These are phyloP conservation scores for Akanthomyces lecanii DNA, from an alignment of 2,329 filamentous ascomycete genomes.

Conservation along the genomic window DNA sequence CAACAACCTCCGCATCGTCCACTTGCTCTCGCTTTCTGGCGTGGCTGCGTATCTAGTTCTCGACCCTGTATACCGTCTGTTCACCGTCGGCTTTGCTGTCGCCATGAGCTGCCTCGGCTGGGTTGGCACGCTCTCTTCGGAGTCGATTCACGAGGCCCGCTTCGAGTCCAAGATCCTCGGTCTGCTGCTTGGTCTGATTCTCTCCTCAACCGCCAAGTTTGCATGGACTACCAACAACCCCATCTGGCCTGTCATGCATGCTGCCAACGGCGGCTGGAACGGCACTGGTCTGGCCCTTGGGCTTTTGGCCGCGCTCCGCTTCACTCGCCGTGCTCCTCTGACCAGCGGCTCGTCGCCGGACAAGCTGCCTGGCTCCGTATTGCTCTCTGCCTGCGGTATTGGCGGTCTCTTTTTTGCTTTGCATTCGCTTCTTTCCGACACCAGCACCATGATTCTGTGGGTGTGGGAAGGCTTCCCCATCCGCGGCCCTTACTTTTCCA, in stretches of 20 bases:
- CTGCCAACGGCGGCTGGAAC: constrained; percentile 88
- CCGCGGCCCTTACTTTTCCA: constrained; percentile 78
- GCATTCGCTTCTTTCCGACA: constrained; percentile 91
- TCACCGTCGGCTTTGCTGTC: constrained; percentile 75
- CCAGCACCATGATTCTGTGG: constrained; percentile 98
- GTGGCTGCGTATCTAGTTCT: constrained; percentile 74
- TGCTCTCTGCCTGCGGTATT: constrained; percentile 71
- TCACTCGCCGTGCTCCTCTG: constrained; percentile 62
- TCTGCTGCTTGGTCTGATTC: constrained; percentile 74
- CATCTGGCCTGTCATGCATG: constrained; percentile 91
- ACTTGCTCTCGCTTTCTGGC: constrained; percentile 73
- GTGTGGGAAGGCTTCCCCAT: constrained; percentile 96
- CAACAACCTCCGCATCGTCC: constrained; percentile 64
- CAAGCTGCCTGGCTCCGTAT: constrained; percentile 57
- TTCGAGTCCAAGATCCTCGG: constrained; percentile 80
- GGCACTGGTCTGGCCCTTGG: constrained; percentile 74
- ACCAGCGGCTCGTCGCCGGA: constrained; percentile 34
- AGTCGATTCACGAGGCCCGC: constrained; percentile 66
- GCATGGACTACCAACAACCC: constrained; percentile 94
- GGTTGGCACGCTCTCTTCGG: constrained; percentile 75
- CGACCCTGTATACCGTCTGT: constrained; percentile 70
- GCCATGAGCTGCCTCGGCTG: constrained; percentile 77
- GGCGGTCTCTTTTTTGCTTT: constrained; percentile 83
- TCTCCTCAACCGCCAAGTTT: constrained; percentile 87
- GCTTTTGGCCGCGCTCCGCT: constrained; percentile 68